phyloP scores from a whole-genome alignment of 495 filamentous ascomycete genomes.

The Penicillium waksmanii region DNA sequence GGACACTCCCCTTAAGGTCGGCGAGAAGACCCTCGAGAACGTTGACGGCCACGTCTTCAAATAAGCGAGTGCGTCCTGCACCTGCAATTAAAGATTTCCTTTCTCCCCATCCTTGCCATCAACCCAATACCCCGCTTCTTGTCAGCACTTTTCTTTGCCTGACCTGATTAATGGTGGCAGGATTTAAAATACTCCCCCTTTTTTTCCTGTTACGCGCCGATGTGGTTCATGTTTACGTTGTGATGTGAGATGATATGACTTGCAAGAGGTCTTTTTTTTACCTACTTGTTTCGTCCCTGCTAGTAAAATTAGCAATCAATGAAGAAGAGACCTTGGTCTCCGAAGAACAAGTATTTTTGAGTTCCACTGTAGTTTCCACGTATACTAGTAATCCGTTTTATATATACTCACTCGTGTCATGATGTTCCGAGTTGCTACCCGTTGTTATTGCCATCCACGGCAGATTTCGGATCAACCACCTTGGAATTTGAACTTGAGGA shows the following conservation, averaged over 20 bases:
- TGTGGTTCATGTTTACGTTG: constrained; percentile 37
- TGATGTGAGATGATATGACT: constrained; percentile 37
- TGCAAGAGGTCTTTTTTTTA: constrained; percentile 5
- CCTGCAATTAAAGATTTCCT: background rate
- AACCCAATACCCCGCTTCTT: constrained; percentile 7
- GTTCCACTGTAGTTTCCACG: too few relatives aligned
- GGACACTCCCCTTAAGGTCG: constrained; percentile 77
- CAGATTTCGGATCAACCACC: too few relatives aligned
- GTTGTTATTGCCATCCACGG: too few relatives aligned
- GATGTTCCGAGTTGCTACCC: too few relatives aligned
- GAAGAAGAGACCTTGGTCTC: constrained; percentile 5
- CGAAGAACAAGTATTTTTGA: background rate
- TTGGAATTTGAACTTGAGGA: too few relatives aligned
- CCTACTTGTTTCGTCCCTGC: constrained; percentile 15
- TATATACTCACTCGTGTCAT: too few relatives aligned
- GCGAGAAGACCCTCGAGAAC: constrained; percentile 78
- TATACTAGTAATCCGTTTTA: too few relatives aligned
- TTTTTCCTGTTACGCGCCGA: constrained; percentile 32
- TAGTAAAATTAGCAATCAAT: constrained; percentile 30
- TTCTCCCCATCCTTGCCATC: constrained; percentile 17
- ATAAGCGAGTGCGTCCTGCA: constrained; percentile 58
- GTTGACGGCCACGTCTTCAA: constrained; percentile 99
- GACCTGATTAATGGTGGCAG: constrained; percentile 5
- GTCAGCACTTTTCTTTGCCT: constrained; percentile 5
- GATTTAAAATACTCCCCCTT: constrained; percentile 22